A percentile compares a stretch with the other conserved stretches of the same genome.
These are phyloP conservation scores for Stereocaulon alpinum DNA, from an alignment of 495 filamentous ascomycete genomes.

Conservation along the genomic window DNA sequence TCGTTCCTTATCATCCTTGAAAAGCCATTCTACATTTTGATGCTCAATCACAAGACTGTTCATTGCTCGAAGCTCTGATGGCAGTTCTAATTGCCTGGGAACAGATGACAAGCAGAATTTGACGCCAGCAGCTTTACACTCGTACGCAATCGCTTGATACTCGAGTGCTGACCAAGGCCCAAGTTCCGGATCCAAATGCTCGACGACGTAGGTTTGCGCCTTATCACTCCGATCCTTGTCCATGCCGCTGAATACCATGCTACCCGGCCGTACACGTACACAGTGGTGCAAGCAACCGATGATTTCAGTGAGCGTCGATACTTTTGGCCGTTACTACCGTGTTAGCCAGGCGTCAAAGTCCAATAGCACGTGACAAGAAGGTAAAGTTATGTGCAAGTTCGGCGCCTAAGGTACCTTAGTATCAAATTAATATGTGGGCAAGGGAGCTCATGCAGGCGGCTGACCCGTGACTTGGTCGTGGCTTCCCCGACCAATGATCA, in stretches of 20 bases:
- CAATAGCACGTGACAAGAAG: neutral
- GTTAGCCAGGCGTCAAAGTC: neutral
- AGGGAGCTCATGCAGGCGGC: neutral
- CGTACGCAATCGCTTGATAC: slow-evolving; percentile 73
- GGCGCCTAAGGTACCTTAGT: neutral
- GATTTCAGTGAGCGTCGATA: neutral
- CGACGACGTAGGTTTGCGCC: slow-evolving; percentile 71
- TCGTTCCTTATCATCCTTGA: slow-evolving; percentile 49
- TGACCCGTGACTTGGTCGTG: neutral
- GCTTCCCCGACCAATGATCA: neutral
- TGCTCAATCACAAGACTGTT: slow-evolving; percentile 56
- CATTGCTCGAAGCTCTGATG: slow-evolving; percentile 46
- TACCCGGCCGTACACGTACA: neutral
- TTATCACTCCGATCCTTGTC: neutral
- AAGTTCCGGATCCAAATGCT: slow-evolving; percentile 87
- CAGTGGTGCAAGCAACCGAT: neutral
- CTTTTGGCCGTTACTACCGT: neutral
- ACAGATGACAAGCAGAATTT: slow-evolving; percentile 81
- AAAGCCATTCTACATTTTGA: slow-evolving; percentile 68
- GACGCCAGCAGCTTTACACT: slow-evolving; percentile 57
- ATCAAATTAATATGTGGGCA: neutral
- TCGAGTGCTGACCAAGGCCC: slow-evolving; percentile 91
- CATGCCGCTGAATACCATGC: neutral
- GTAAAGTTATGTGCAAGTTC: neutral
- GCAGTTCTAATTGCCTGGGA: slow-evolving; percentile 54